A percentile compares a stretch with the other conserved stretches of the same genome.
Conservation (phyloP, 495 filamentous ascomycete species). For the Hypoxylon perforatum region DNA sequence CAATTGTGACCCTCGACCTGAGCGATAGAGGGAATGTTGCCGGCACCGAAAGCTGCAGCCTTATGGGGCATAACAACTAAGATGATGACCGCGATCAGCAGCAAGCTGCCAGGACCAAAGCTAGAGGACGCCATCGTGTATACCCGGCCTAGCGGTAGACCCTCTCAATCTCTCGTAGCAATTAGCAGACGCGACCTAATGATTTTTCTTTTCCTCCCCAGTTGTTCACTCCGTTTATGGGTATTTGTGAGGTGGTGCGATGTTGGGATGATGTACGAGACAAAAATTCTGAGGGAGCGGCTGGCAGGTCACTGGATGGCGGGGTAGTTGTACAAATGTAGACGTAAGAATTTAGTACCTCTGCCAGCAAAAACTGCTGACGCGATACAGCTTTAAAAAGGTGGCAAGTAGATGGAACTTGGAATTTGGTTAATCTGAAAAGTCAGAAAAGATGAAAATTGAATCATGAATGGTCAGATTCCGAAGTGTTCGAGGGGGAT, state of each 20-base stretch:
- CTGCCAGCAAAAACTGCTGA: background rate
- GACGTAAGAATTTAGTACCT: background rate
- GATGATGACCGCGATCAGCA: slow-evolving; percentile 61
- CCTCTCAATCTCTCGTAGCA: background rate
- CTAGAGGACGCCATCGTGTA: slow-evolving; percentile 53
- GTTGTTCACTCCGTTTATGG: background rate
- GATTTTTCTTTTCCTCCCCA: too few relatives aligned
- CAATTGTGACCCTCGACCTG: slow-evolving; percentile 95
- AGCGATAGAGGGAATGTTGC: slow-evolving; percentile 94
- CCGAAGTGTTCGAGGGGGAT: background rate
- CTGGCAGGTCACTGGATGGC: background rate
- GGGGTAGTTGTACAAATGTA: slow-evolving; percentile 2
- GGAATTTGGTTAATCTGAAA: background rate
- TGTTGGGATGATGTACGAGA: background rate
- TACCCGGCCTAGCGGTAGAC: background rate
- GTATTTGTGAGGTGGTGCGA: background rate
- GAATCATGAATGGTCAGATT: background rate
- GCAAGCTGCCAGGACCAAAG: slow-evolving; percentile 52
- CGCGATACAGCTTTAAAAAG: background rate
- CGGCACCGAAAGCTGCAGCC: slow-evolving; percentile 87
- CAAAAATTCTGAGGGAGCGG: too few relatives aligned
- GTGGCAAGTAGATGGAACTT: background rate
- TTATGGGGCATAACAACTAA: slow-evolving; percentile 73
- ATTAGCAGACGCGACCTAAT: background rate
- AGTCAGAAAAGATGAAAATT: background rate